These are phyloP conservation scores for Pseudisothecium myosuroides DNA, from an alignment of 225 moss, liverwort and hornwort genomes.

Conservation along the genomic window DNA sequence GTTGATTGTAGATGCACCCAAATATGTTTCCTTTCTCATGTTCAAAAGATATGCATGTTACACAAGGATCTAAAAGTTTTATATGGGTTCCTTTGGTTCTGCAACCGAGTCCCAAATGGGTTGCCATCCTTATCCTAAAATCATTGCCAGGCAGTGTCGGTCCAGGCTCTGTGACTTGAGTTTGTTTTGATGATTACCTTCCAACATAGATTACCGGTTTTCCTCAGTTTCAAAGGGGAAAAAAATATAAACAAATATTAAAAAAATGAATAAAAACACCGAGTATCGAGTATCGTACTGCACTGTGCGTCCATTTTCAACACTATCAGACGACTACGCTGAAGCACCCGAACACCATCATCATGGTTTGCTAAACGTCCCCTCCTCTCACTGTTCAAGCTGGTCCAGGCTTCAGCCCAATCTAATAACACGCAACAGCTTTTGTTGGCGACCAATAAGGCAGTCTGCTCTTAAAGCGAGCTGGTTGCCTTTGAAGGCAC, in stretches of 20 bases:
- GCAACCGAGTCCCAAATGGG: neutral
- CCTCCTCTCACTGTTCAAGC: too few species aligned
- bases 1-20: neutral
- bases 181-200: neutral
- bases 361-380: neutral
- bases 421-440: too few species aligned
- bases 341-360: neutral
- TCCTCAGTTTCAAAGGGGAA: neutral
- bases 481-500: too few species aligned
- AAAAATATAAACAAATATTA: neutral
- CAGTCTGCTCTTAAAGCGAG: too few species aligned
- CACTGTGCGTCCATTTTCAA: neutral
- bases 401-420: too few species aligned
- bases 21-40: neutral
- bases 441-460: too few species aligned
- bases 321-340: rapidly evolving
- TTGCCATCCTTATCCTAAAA: neutral
- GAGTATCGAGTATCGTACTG: neutral
- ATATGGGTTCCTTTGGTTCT: neutral
- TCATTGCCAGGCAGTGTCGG: neutral
- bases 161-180: neutral
- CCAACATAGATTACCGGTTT: neutral
- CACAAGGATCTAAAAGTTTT: neutral
- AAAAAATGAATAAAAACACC: neutral
- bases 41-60: neutral